Evolutionary conservation across 2,329 filamentous ascomycete species (phyloP).

Genomic region (Myotisia sp.): DNA sequence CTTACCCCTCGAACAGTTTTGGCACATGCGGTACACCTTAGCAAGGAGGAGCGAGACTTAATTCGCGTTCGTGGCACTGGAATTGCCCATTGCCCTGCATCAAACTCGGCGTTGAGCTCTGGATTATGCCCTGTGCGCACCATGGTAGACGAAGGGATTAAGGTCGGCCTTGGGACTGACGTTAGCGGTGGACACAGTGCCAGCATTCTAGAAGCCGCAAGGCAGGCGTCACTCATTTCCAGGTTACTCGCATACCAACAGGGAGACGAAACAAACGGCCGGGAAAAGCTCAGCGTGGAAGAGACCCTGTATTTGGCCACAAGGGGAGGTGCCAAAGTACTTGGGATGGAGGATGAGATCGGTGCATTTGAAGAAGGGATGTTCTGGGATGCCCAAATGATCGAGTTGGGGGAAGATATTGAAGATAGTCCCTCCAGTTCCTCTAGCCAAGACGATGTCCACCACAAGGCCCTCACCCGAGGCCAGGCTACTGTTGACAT

Average conservation of each 20-base stretch:
- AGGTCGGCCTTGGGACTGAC: conserved; percentile 79
- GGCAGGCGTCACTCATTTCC: conserved; percentile 67
- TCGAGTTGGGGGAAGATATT: conserved; percentile 44
- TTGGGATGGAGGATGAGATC: conserved; percentile 57
- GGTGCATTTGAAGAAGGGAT: conserved; percentile 76
- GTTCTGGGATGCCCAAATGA: conserved; percentile 81
- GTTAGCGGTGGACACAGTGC: conserved; percentile 76
- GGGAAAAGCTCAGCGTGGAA: conserved; percentile 57
- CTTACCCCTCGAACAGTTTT: conserved; percentile 62
- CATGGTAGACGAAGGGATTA: conserved; percentile 59
- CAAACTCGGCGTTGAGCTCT: conserved; percentile 68
- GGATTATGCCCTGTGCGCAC: conserved; percentile 63
- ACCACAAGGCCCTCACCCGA: conserved; percentile 26
- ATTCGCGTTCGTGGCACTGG: conserved; percentile 49
- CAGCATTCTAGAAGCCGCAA: conserved; percentile 65
- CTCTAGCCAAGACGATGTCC: conserved; percentile 16
- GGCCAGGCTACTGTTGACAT: conserved; percentile 59
- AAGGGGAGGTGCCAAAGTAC: conserved; percentile 66
- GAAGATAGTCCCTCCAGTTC: conserved; percentile 10
- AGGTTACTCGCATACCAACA: conserved; percentile 49
- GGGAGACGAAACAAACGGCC: conserved; percentile 8
- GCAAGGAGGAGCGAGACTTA: conserved; percentile 49
- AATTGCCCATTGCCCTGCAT: conserved; percentile 74
- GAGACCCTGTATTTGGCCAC: conserved; percentile 81
- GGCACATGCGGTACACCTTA: conserved; percentile 71